Conservation (phyloP, 345 rosid genomes). For the Rhodamnia argentea region DNA sequence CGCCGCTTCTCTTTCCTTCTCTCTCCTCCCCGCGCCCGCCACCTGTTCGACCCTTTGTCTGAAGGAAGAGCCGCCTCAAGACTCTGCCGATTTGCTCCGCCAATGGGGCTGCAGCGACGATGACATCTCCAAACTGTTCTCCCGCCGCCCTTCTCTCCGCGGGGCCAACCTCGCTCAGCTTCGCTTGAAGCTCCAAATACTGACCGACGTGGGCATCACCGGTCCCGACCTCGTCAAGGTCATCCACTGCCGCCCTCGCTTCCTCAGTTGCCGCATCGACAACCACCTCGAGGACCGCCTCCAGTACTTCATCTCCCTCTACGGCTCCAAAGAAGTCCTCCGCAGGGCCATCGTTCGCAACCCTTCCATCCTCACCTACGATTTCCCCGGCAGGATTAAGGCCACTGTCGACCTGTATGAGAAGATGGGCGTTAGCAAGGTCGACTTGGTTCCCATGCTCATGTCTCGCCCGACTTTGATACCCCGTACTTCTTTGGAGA, state of each 20-base stretch:
- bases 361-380: slow-evolving; percentile 71
- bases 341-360: slow-evolving; percentile 58
- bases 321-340: slow-evolving; percentile 48
- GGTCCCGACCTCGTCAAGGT: slow-evolving; percentile 72
- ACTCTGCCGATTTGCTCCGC: slow-evolving; percentile 30
- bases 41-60: slow-evolving; percentile 63
- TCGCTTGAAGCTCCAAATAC: slow-evolving; percentile 44
- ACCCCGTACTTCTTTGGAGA: slow-evolving; percentile 47
- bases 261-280: slow-evolving; percentile 50
- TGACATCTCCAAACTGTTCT: slow-evolving; percentile 37
- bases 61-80: slow-evolving; percentile 8
- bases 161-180: slow-evolving; percentile 35
- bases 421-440: slow-evolving; percentile 34
- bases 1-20: background rate
- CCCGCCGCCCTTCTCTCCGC: slow-evolving; percentile 43
- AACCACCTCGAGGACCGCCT: slow-evolving; percentile 53
- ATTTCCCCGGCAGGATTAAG: slow-evolving; percentile 40
- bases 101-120: slow-evolving; percentile 66
- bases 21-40: slow-evolving; percentile 2
- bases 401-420: slow-evolving; percentile 49
- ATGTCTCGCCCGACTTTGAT: slow-evolving; percentile 64
- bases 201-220: slow-evolving; percentile 43
- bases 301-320: slow-evolving; percentile 33
- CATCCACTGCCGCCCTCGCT: slow-evolving; percentile 62
- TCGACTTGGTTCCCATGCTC: slow-evolving; percentile 50